phyloP scores from a whole-genome alignment of 176 grass and related monocot genomes.

The Aegilops longissima region DNA sequence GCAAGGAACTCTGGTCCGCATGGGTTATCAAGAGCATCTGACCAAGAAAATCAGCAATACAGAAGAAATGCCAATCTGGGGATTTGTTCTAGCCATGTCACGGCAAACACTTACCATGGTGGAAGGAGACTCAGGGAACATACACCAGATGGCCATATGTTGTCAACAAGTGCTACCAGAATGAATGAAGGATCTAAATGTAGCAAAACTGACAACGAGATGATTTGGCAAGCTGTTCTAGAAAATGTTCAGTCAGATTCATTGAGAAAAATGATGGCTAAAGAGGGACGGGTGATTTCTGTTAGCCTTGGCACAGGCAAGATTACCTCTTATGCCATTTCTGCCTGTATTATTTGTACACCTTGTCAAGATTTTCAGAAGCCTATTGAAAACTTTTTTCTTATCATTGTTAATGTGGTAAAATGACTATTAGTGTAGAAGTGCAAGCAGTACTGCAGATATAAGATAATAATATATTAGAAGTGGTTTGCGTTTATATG shows the following conservation, averaged over 20 bases:
- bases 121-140: slow-evolving; percentile 32
- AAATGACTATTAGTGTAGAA: neutral
- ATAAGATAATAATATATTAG: slow-evolving; percentile 7
- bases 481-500: neutral
- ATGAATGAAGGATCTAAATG: slow-evolving; percentile 44
- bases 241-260: slow-evolving; percentile 64
- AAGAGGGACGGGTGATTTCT: slow-evolving; percentile 70
- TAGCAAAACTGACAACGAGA: slow-evolving; percentile 56
- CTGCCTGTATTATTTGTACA: slow-evolving; percentile 13
- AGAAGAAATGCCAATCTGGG: slow-evolving; percentile 29
- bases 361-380: slow-evolving; percentile 18
- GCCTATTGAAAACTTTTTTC: neutral
- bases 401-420: slow-evolving; percentile 7
- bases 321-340: slow-evolving; percentile 19
- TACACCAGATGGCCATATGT: slow-evolving; percentile 32
- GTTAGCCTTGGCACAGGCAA: slow-evolving; percentile 84
- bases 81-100: slow-evolving; percentile 24
- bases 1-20: slow-evolving; percentile 33
- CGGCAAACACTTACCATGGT: slow-evolving; percentile 22
- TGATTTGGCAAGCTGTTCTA: slow-evolving; percentile 91
- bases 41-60: slow-evolving; percentile 4
- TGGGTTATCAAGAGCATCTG: slow-evolving; percentile 31
- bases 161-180: slow-evolving; percentile 34
- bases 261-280: slow-evolving; percentile 72
- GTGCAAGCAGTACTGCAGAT: neutral